Base-by-base conservation (phyloP, 768 basidiomycete genomes). In the Scleroderma bovista region DNA sequence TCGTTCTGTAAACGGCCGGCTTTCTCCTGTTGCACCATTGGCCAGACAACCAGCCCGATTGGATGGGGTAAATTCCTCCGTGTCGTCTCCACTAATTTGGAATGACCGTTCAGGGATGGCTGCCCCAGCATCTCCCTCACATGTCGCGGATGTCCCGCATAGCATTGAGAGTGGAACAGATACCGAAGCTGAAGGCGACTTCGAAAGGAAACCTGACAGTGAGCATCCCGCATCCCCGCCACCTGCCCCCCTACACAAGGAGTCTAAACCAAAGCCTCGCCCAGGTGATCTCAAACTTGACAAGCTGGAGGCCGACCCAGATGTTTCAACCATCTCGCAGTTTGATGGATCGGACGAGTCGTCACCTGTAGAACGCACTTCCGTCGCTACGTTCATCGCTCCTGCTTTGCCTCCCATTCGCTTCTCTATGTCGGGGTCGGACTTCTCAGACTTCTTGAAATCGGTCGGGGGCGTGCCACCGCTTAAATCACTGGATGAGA, bases 351-450 rank as follows among this genome's bases (percentile, higher is more conserved):
- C 72, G 3, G 76, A 78, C 19, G 85, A 86, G 55, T 79, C 79
- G 11, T 79, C 81, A 2, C 79, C 82, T 0, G 78, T 87, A 26
- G 80, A 88, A 61, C 78, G 75, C 38, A 81, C 77, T 11, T 83
- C 84, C 8, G 78, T 78, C 58, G 73, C 86, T 6, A 90, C 90
- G 17, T 87, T 86, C 63, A 88, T 91, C 44, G 87, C 89, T 0
- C 92, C 93, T 34, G 88, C 90, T 3, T 72, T 93, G 24, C 92
- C 92, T 3, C 90, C 90, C 0, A 93, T 95, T 60, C 82, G 89
- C n/a, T 86, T 95, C 65, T 94, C 93, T 15, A 77, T 95, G 70
- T 86, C 81, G 51, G 78, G 83, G 41, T 73, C 81, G 1, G 93
- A 95, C 63, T 93, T 97, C 60, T 80, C 83, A 0, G 86, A 87